phyloP scores from a whole-genome alignment of 495 filamentous ascomycete genomes.

The Trichoderma gamsii region DNA sequence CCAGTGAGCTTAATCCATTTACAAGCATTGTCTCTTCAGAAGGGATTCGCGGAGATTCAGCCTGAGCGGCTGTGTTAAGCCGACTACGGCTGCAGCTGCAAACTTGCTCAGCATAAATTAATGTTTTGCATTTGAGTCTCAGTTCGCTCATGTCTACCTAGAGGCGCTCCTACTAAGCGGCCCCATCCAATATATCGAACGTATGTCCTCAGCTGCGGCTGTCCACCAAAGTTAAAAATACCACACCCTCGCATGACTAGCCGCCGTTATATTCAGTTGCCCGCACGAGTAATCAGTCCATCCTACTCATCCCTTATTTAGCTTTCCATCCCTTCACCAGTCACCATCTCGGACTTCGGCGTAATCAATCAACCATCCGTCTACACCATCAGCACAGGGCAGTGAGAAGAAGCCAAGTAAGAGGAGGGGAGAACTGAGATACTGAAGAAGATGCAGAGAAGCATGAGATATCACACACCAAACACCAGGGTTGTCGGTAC shows the following conservation, averaged over 20 bases:
- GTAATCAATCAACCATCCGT: background rate
- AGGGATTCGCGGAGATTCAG: background rate
- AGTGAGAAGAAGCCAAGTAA: background rate
- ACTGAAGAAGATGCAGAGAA: background rate
- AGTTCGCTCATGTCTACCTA: background rate
- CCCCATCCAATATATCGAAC: background rate
- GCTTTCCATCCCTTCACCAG: background rate
- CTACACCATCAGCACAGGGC: background rate
- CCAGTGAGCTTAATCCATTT: background rate
- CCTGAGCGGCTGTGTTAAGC: background rate
- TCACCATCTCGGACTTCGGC: background rate
- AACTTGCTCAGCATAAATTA: background rate
- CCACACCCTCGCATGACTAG: background rate
- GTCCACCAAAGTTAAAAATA: background rate
- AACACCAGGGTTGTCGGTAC: background rate
- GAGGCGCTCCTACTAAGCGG: background rate
- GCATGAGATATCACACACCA: background rate
- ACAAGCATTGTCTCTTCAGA: background rate
- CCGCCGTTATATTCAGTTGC: background rate
- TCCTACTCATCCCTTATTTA: background rate
- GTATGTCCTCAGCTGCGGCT: slow-evolving; percentile 8
- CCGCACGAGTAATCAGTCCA: background rate
- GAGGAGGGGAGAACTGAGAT: background rate
- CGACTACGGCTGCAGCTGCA: slow-evolving; percentile 1
- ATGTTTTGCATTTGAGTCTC: slow-evolving; percentile 15